Conservation (phyloP, 1,284 basidiomycete species). For the Sporisorium sorghi region DNA sequence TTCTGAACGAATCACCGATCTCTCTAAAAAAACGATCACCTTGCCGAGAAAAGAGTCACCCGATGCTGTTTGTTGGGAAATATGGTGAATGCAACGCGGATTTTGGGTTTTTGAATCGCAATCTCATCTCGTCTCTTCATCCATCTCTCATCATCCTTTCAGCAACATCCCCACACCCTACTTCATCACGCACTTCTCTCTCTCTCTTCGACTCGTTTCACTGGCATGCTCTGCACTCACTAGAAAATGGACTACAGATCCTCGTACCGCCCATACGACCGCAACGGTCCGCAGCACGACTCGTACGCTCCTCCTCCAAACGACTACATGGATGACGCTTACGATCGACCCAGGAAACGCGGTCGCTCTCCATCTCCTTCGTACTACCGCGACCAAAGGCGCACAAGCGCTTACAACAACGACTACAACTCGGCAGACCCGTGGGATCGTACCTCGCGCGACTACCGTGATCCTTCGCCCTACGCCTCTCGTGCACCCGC, state of each 20-base stretch:
- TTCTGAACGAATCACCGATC: no score
- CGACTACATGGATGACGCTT: slow-evolving; percentile 29
- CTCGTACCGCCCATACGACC: slow-evolving; percentile 44
- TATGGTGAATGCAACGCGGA: no score
- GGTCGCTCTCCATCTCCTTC: slow-evolving; percentile 45
- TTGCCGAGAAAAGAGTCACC: no score
- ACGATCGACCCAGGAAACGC: slow-evolving; percentile 51
- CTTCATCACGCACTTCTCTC: no score
- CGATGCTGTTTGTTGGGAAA: no score
- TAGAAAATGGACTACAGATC: slow-evolving; percentile 51
- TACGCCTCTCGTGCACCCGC: slow-evolving; percentile 29
- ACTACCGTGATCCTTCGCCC: slow-evolving; percentile 36
- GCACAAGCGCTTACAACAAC: slow-evolving; percentile 33
- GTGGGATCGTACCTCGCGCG: slow-evolving; percentile 42
- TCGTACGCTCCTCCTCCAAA: slow-evolving; percentile 7
- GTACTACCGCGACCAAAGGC: slow-evolving; percentile 39
- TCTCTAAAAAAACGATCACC: no score
- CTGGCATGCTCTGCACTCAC: slow-evolving; percentile 14
- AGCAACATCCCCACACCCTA: no score
- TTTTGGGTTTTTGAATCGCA: no score
- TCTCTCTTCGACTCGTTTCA: neutral
- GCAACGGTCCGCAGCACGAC: slow-evolving; percentile 21
- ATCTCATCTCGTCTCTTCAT: no score
- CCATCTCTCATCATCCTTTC: no score
- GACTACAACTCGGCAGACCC: slow-evolving; percentile 36